Evolutionary conservation across 2,329 filamentous ascomycete species (phyloP), one percentile per base, ranked within the genome.

Genomic region (Penicillium fuscoglaucum): DNA sequence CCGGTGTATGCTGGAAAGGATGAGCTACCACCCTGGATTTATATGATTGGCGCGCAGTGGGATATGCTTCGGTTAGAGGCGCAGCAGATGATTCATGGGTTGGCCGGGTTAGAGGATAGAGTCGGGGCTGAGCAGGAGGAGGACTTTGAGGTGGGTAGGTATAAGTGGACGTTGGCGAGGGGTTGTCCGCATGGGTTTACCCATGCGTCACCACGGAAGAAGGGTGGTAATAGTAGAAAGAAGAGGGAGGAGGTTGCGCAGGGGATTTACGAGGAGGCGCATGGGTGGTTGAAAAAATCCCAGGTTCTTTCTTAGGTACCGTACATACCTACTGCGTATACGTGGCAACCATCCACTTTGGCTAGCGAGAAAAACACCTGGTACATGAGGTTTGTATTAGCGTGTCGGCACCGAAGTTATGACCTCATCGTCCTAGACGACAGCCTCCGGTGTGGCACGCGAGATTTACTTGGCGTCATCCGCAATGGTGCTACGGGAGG

Each of bases 201-300:
- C 17, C 54, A 61, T 43, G 10, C n/a, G 4, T 4, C 4, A 2
- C 49, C 49, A 6, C n/a, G 49, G n/a, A 41, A 24, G 37, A 51
- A 51, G 37, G 15, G 35, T 4, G 37, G 49, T 7, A 10, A 2
- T n/a, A 29, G 26, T 41, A 51, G 24, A 12, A 40, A 17, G 50
- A 45, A 50, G 26, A 40, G 45, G 37, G 47, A 51, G 39, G 35
- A 45, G 21, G 19, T 46, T 44, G 35, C 41, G 31, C 39, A 39
- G 37, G 39, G 31, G 21, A 57, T 63, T 12, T 61, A 57, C 50
- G 40, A 21, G 10, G 55, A 57, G 45, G 52, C 81, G 79, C 58
- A 68, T 72, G 55, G 66, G 73, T 28, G 79, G 80, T 58, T 88
- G 84, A 84, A 75, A 76, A 49, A 71, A 75, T 17, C 49, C 21